Evolutionary conservation across 805 yeast species (phyloP).

Genomic region (Millerozyma acaciae): DNA sequence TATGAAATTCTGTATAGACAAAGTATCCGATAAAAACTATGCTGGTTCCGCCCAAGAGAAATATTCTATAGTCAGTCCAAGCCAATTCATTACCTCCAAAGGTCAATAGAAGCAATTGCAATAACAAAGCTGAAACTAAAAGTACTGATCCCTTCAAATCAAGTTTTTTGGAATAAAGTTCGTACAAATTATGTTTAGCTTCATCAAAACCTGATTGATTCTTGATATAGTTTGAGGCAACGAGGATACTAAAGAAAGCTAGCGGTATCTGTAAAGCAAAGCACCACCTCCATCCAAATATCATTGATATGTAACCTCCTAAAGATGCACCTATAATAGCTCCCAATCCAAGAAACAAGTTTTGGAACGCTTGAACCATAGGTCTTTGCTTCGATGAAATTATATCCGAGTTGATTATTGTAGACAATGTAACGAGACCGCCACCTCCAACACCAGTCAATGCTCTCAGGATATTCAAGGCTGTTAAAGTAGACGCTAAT

Average conservation of each 20-base stretch:
- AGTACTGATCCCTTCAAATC: constrained; percentile 31
- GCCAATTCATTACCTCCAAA: constrained; percentile 20
- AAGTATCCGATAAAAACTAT: constrained; percentile 11
- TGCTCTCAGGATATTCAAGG: constrained; percentile 31
- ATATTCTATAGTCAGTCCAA: constrained; percentile 11
- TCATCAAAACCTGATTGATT: constrained; percentile 22
- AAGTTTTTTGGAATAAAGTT: constrained; percentile 16
- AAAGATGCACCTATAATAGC: constrained; percentile 66
- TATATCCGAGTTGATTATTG: constrained; percentile 37
- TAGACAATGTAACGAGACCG: constrained; percentile 34
- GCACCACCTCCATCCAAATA: constrained; percentile 65
- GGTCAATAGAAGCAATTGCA: constrained; percentile 25
- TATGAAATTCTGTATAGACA: constrained; percentile 17
- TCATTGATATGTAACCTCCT: constrained; percentile 54
- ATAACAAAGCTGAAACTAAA: constrained; percentile 28
- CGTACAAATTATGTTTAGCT: constrained; percentile 3
- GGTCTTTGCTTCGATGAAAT: constrained; percentile 34
- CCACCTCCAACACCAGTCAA: constrained; percentile 42
- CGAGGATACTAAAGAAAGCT: constrained; percentile 37
- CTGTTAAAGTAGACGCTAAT: constrained; percentile 21
- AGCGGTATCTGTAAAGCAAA: constrained; percentile 53
- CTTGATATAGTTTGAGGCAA: constrained; percentile 23
- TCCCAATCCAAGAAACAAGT: constrained; percentile 32
- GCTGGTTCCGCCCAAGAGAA: constrained; percentile 12
- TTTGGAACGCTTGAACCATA: constrained; percentile 38